These are phyloP conservation scores for Globisporangium splendens DNA, from an alignment of 352 stramenopile genomes.

Conservation along the genomic window DNA sequence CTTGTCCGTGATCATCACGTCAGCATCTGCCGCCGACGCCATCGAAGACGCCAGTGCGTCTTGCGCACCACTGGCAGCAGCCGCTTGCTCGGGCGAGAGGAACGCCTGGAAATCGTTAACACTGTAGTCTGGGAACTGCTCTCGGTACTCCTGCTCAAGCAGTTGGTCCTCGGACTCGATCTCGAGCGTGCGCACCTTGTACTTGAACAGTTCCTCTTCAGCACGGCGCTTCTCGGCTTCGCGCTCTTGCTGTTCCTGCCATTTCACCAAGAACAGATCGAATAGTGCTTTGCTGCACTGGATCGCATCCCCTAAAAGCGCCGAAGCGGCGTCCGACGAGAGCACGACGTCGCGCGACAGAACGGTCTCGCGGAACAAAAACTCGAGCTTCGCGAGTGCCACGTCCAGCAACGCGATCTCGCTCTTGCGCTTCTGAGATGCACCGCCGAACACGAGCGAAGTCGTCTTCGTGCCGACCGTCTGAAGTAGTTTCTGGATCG, in stretches of 20 bases:
- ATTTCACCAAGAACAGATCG: conserved; percentile 80
- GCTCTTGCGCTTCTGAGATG: conserved; percentile 49
- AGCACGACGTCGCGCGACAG: conserved; percentile 15
- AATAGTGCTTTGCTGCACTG: conserved; percentile 73
- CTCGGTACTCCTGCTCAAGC: conserved; percentile 83
- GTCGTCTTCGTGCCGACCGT: conserved; percentile 39
- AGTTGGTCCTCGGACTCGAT: conserved; percentile 82
- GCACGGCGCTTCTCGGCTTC: conserved; percentile 71
- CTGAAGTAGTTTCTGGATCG: conserved; percentile 62
- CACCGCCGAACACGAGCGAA: conserved; percentile 41
- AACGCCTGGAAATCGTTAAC: conserved; percentile 65
- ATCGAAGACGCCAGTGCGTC: conserved; percentile 15
- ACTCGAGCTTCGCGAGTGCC: conserved; percentile 62
- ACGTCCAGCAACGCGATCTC: conserved; percentile 74
- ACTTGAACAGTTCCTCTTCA: conserved; percentile 81
- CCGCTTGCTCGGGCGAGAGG: conserved; percentile 36
- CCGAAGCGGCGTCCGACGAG: conserved; percentile 19
- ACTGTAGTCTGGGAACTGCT: conserved; percentile 94
- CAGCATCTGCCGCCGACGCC: conserved; percentile 20
- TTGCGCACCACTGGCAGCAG: not conserved
- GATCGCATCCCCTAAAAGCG: conserved; percentile 38
- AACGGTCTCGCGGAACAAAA: conserved; percentile 50
- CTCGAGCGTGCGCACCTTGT: conserved; percentile 79
- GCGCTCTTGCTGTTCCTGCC: conserved; percentile 77
- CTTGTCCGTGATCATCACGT: conserved; percentile 69